Conservation (phyloP, 2,329 filamentous ascomycete genomes). For the Domatiomyces globalis region DNA sequence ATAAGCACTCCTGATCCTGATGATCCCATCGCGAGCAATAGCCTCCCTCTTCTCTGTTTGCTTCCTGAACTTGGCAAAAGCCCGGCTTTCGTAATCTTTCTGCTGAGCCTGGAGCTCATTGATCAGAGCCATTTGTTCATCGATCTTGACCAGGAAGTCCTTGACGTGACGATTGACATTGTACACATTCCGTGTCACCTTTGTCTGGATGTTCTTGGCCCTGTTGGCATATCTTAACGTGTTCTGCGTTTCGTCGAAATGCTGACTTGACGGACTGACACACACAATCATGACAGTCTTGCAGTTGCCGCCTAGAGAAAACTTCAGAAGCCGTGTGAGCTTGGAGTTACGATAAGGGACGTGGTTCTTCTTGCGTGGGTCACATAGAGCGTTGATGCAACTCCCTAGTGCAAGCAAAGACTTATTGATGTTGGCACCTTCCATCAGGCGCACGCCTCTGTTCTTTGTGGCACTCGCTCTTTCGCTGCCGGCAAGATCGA, state of each 20-base stretch:
- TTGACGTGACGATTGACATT: constrained; percentile 99
- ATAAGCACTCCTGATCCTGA: constrained; percentile 67
- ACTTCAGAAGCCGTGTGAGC: constrained; percentile 85
- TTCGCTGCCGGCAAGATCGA: constrained; percentile 91
- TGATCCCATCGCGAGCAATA: constrained; percentile 61
- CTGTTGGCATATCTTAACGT: constrained; percentile 93
- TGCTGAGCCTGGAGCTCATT: constrained; percentile 89
- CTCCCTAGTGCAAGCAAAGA: constrained; percentile 85
- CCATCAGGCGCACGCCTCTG: constrained; percentile 72
- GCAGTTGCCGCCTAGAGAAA: constrained; percentile 93
- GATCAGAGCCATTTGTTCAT: constrained; percentile 94
- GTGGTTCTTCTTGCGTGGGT: constrained; percentile 79
- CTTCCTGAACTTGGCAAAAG: constrained; percentile 81
- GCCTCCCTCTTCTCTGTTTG: constrained; percentile 71
- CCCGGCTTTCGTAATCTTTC: constrained; percentile 68
- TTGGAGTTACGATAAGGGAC: constrained; percentile 97
- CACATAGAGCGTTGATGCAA: constrained; percentile 96
- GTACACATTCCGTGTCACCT: constrained; percentile 97
- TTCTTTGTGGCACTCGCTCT: constrained; percentile 95
- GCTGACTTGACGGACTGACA: constrained; percentile 86
- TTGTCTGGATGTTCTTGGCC: constrained; percentile 98
- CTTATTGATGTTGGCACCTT: constrained; percentile 99
- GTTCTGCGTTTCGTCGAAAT: constrained; percentile 97
- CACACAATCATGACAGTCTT: constrained; percentile 99
- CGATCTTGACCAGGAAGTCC: constrained; percentile 97